These are phyloP conservation scores for Penicillium fimorum DNA, from an alignment of 495 filamentous ascomycete species.

Conservation along the genomic window DNA sequence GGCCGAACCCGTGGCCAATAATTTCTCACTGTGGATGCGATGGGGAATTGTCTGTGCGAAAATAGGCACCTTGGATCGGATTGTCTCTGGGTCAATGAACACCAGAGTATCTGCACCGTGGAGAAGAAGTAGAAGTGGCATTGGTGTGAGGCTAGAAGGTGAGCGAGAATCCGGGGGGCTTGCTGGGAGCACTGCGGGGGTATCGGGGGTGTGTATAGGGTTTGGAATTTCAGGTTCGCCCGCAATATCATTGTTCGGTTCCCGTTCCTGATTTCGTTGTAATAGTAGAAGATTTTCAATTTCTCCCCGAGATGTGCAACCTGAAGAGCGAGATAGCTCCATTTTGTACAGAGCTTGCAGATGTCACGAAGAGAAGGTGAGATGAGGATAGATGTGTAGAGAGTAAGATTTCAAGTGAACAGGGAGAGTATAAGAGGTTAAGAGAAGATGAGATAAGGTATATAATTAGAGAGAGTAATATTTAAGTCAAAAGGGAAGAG, in stretches of 20 bases:
- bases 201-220: not conserved
- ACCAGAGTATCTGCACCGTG: conserved; percentile 53
- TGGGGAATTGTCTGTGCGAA: conserved; percentile 31
- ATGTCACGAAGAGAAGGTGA: not conserved
- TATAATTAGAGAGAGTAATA: no score
- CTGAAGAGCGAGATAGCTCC: not conserved
- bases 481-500: no score
- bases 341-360: not conserved
- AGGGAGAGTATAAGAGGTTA: no score
- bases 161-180: not conserved
- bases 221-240: not conserved
- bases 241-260: not conserved
- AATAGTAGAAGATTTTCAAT: no score
- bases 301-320: not conserved
- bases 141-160: not conserved
- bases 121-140: conserved; percentile 32
- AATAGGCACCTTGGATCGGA: conserved; percentile 21
- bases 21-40: conserved; percentile 44
- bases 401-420: not conserved
- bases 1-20: conserved; percentile 47
- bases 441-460: no score
- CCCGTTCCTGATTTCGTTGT: not conserved
- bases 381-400: not conserved
- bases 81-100: conserved; percentile 46
- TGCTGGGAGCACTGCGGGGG: not conserved